phyloP scores from a whole-genome alignment of 2,329 filamentous ascomycete genomes.

The Paecilomyces niveus region DNA sequence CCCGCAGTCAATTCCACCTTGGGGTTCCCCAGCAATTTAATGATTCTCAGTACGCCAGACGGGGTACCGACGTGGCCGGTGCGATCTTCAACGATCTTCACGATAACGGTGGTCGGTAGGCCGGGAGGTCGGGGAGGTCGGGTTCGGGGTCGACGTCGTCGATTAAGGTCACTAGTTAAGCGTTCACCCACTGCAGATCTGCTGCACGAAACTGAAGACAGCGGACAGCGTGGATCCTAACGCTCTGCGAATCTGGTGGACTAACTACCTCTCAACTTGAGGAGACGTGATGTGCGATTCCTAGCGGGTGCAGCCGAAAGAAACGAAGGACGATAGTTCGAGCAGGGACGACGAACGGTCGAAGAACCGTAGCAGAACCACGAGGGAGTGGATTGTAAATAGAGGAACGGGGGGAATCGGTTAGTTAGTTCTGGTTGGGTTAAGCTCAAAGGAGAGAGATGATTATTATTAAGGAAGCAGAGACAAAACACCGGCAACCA shows the following conservation, averaged over 20 bases:
- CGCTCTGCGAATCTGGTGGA: too few species aligned
- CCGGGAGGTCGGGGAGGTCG: neutral
- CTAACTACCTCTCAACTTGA: too few species aligned
- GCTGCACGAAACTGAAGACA: neutral
- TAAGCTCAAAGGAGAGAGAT: neutral
- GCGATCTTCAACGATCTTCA: neutral
- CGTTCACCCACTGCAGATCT: neutral
- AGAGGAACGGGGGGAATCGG: neutral
- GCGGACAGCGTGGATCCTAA: neutral
- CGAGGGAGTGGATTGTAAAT: neutral
- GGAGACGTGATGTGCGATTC: too few species aligned
- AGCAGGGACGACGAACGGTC: neutral
- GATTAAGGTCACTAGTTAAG: neutral
- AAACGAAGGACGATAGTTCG: neutral
- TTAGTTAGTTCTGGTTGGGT: neutral
- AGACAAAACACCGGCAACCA: neutral
- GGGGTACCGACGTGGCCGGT: neutral
- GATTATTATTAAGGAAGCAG: neutral
- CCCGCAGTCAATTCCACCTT: neutral
- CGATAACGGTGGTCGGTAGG: neutral
- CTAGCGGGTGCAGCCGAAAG: too few species aligned
- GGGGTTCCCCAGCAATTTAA: neutral
- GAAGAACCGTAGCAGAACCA: neutral
- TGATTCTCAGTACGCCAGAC: neutral
- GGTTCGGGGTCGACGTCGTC: neutral